Evolutionary conservation across 805 yeast genomes (phyloP).

Genomic region (Hanseniaspora clermontiae): DNA sequence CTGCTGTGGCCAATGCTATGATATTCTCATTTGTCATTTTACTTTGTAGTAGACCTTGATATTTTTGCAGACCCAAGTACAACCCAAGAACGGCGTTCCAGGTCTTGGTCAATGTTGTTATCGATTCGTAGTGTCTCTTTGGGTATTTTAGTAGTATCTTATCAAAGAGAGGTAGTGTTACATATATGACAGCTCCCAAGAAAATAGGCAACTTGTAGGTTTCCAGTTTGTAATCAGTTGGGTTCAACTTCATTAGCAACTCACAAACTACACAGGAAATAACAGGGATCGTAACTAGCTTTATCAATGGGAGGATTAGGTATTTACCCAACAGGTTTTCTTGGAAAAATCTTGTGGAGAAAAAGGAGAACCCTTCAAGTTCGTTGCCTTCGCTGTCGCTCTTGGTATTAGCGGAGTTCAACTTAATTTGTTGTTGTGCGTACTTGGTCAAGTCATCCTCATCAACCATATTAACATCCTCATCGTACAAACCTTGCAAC

Average conservation of each 20-base stretch:
- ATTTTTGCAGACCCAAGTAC: constrained; percentile 53
- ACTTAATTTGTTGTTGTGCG: neutral
- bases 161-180: constrained; percentile 2
- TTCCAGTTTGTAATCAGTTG: constrained; percentile 1
- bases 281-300: neutral
- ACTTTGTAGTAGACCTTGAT: constrained; percentile 18
- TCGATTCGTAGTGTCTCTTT: constrained; percentile 14
- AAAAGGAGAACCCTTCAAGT: neutral
- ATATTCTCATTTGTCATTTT: neutral
- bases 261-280: neutral
- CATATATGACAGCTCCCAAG: constrained; percentile 25
- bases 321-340: neutral
- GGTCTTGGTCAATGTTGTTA: constrained; percentile 28
- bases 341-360: neutral
- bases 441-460: constrained; percentile 16
- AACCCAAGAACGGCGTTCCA: constrained; percentile 57
- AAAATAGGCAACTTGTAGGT: constrained; percentile 24
- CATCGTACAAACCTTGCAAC: constrained; percentile 39
- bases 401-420: neutral
- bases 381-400: neutral
- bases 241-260: constrained; percentile 1
- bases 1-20: constrained; percentile 44
- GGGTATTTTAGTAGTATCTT: constrained; percentile 8
- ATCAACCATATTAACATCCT: constrained; percentile 27
- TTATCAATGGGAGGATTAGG: neutral